A percentile compares a stretch with the other conserved stretches of the same genome.
These are phyloP conservation scores for Rhododendron vialii DNA, from an alignment of 148 eudicot genomes.

Conservation along the genomic window DNA sequence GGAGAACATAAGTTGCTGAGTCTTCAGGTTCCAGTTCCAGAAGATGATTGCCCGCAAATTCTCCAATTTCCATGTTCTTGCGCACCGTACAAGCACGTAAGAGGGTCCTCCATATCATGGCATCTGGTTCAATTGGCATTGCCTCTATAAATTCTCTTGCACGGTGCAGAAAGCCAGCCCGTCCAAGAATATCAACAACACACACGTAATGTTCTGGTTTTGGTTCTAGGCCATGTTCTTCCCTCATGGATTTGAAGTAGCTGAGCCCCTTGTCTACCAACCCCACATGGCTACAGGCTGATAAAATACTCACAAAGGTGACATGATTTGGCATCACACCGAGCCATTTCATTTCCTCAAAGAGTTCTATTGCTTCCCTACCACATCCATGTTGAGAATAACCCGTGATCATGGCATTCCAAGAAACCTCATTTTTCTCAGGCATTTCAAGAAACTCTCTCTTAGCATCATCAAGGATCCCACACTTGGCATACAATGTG, in stretches of 20 bases:
- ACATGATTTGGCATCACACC: slow-evolving; percentile 63
- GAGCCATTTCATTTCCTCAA: background rate
- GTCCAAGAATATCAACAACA: slow-evolving; percentile 70
- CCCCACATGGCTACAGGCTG: slow-evolving; percentile 93
- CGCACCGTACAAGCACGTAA: slow-evolving; percentile 71
- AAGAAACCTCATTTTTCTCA: slow-evolving; percentile 62
- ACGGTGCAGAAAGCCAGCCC: slow-evolving; percentile 57
- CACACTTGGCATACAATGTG: slow-evolving; percentile 76
- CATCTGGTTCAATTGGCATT: slow-evolving; percentile 83
- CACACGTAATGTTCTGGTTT: slow-evolving; percentile 71
- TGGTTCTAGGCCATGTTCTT: slow-evolving; percentile 56
- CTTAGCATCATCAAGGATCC: slow-evolving; percentile 64
- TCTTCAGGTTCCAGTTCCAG: slow-evolving; percentile 64
- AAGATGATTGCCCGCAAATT: slow-evolving; percentile 51
- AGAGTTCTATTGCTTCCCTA: too few relatives aligned
- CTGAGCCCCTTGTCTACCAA: slow-evolving; percentile 73
- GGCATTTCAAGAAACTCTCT: slow-evolving; percentile 55
- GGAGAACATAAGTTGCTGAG: slow-evolving; percentile 81
- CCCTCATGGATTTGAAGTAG: slow-evolving; percentile 67
- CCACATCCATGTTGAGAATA: too few relatives aligned
- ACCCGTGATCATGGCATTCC: slow-evolving; percentile 83
- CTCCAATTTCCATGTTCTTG: slow-evolving; percentile 67
- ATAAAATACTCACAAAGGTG: slow-evolving; percentile 69
- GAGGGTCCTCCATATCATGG: slow-evolving; percentile 84
- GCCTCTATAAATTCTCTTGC: slow-evolving; percentile 56